Base-by-base conservation (phyloP, 345 rosid species). In the Clarkia xantiana region DNA sequence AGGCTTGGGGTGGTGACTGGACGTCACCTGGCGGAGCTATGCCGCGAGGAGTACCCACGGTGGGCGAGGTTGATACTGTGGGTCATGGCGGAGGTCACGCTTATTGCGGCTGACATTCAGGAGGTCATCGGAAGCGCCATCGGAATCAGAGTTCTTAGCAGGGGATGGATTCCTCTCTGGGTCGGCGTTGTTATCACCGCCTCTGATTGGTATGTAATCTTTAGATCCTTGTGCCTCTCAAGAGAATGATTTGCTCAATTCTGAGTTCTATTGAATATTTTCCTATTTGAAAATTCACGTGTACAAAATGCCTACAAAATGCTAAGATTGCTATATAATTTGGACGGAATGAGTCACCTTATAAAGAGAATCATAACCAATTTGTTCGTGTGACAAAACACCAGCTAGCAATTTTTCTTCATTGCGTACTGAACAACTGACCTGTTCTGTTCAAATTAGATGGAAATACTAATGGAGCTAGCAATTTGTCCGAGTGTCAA, bases 71-170 rank as follows among this genome's bases (percentile, higher is more conserved):
- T 69, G 23, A 64, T 78, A 56, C 74, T 83, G 44, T 90, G 96
- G 96, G 67, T 75, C 63, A 86, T 90, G 94, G 96, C 97, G 13
- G 97, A 90, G 74, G 55, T 90, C 53, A 86, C 97, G 34, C 67
- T 90, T 34, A 77, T 90, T 29, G 97, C 91, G 2, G 97, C 97
- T 38, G 97, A 90, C 55, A 86, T 90, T 44, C 97, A 90, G 63
- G 97, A 90, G 64, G 97, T 90, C 17, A 90, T 90, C 19, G 97
- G 96, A 1, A 86, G 96, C 63, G 97, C 94, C 14, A 83, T 90
- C 42, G 97, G 91, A 9, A 79, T 90, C 52, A 88, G 81, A 77
- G 84, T 90, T 52, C 79, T 90, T 69, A 90, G 96, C 58, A 67
- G 68, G 22, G 97, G 97, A 12, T 63, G 66, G 8, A 51, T 86